Percentiles rank a stretch among this genome's conserved stretches.
Evolutionary conservation across 1,139 yeast species (phyloP).

Genomic region (Kodamaea suecica): DNA sequence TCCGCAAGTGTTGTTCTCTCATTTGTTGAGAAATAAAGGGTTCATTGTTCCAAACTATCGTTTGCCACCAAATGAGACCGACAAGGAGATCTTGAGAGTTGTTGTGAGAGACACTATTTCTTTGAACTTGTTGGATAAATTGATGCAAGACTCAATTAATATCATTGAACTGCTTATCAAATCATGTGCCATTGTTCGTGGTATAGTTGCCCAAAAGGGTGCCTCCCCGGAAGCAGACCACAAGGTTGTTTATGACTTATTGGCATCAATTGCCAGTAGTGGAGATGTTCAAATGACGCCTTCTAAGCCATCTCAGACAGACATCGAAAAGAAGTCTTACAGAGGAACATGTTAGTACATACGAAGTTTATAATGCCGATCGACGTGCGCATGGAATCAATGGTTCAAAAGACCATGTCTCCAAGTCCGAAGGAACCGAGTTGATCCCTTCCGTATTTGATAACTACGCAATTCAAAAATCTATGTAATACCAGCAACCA

Average conservation of each 20-base stretch:
- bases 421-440: no score
- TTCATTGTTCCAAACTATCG: constrained; percentile 91
- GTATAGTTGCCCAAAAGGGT: constrained; percentile 17
- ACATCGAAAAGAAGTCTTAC: constrained; percentile 41
- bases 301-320: constrained; percentile 22
- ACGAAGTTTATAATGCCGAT: no score
- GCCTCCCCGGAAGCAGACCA: constrained; percentile 19
- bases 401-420: no score
- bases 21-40: constrained; percentile 73
- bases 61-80: constrained; percentile 58
- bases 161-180: constrained; percentile 53
- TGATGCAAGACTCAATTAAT: constrained; percentile 62
- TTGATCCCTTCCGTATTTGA: no score
- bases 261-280: constrained; percentile 36
- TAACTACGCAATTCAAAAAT: no score
- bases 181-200: constrained; percentile 29
- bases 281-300: constrained; percentile 15
- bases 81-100: constrained; percentile 73
- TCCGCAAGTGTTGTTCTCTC: constrained; percentile 78
- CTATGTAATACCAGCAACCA: no score
- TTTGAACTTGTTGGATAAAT: constrained; percentile 67
- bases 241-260: constrained; percentile 29
- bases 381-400: no score
- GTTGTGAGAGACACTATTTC: constrained; percentile 76
- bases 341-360: constrained; percentile 51